Conservation (phyloP, 2,329 filamentous ascomycete genomes). For the Ceratocystiopsis brevicomis region DNA sequence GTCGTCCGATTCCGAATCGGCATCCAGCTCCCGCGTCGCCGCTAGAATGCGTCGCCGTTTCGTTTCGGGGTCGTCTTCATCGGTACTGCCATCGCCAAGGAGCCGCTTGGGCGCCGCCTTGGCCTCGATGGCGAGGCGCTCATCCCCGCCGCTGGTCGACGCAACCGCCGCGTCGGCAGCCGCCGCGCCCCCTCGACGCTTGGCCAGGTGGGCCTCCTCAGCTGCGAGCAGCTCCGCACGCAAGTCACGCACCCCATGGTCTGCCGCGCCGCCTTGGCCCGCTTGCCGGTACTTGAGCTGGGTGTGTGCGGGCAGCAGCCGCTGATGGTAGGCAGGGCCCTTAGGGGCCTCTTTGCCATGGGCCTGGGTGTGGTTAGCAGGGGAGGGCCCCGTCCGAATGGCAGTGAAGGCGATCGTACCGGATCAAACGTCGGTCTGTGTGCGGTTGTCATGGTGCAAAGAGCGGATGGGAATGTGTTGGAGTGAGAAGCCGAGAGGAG, state of each 20-base stretch:
- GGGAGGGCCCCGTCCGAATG: not conserved
- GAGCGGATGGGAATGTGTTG: not conserved
- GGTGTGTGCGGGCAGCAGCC: conserved; percentile 82
- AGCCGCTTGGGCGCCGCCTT: conserved; percentile 4
- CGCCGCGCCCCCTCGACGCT: conserved; percentile 47
- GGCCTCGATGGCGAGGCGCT: no score
- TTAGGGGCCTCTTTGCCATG: conserved; percentile 87
- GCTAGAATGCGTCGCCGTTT: conserved; percentile 78
- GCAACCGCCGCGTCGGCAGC: conserved; percentile 12
- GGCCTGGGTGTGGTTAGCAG: conserved; percentile 32
- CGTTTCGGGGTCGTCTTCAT: conserved; percentile 49
- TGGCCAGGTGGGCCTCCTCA: conserved; percentile 73
- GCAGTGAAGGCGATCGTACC: conserved; percentile 26
- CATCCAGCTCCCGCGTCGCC: conserved; percentile 75
- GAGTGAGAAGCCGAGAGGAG: not conserved
- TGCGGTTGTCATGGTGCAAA: conserved; percentile 42
- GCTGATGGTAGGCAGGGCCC: conserved; percentile 88
- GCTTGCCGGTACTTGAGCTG: conserved; percentile 72
- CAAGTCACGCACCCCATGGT: conserved; percentile 45
- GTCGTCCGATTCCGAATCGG: conserved; percentile 44
- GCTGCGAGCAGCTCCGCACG: conserved; percentile 77
- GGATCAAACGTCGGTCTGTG: conserved; percentile 92
- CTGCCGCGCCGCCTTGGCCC: conserved; percentile 75
- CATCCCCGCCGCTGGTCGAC: no score
- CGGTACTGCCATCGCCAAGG: conserved; percentile 7